Evolutionary conservation across 805 yeast genomes (phyloP).

Genomic region (Starmera quercuum): DNA sequence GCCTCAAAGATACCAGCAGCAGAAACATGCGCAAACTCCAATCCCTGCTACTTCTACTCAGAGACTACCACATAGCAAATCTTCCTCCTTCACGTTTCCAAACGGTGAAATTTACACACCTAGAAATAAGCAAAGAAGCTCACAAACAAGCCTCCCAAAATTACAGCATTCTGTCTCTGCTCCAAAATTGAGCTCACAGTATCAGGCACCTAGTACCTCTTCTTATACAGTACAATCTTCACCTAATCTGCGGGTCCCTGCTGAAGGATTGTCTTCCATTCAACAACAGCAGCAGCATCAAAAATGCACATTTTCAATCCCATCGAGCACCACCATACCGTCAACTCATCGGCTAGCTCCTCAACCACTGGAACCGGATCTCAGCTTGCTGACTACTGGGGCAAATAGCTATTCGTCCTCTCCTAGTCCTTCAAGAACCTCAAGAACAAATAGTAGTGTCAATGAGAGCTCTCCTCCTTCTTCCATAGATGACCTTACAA

Average conservation of each 20-base stretch:
- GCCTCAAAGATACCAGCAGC: background rate
- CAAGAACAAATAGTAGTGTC: slow-evolving; percentile 15
- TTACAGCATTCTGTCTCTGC: background rate
- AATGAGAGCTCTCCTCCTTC: slow-evolving; percentile 22
- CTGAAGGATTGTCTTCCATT: too few species aligned
- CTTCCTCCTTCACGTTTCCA: slow-evolving; percentile 19
- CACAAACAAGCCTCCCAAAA: slow-evolving; percentile 8
- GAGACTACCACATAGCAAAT: too few species aligned
- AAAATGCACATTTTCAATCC: background rate
- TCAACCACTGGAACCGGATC: background rate
- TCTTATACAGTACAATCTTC: too few species aligned
- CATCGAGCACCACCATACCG: background rate
- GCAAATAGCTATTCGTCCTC: slow-evolving; percentile 12
- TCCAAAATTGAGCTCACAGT: background rate
- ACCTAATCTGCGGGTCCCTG: too few species aligned
- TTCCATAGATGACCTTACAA: slow-evolving; percentile 19
- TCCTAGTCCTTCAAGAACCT: slow-evolving; percentile 20
- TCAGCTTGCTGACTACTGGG: background rate
- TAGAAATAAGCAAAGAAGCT: slow-evolving; percentile 17
- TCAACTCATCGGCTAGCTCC: background rate
- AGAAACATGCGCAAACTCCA: too few species aligned
- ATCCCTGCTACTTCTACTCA: too few species aligned
- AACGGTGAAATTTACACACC: slow-evolving; percentile 23
- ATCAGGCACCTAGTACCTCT: too few species aligned
- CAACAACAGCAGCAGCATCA: background rate